Evolutionary conservation across 176 grass and related monocot species (phyloP), one percentile per base, ranked within the genome.

Genomic region (Lolium rigidum): DNA sequence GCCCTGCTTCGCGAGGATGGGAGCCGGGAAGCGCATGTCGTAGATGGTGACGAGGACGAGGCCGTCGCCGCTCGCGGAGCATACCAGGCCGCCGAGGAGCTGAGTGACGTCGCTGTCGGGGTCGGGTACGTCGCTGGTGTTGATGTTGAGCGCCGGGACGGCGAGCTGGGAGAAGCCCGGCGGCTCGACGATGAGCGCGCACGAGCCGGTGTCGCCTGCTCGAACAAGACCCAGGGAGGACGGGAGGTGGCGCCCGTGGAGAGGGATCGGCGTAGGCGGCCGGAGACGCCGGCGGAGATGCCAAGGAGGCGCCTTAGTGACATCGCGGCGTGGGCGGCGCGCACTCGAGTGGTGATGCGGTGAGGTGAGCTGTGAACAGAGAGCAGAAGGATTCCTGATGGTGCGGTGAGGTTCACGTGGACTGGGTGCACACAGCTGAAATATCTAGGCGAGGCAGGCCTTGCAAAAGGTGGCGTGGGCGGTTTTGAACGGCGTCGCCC

Each of bases 161-260:
- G 63, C 4, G 63, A 67, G 63, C 1, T 28, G 0, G 63, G 28
- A 67, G 63, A 9, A 17, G 26, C 28, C 24, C 28, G 63, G 63
- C 3, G 63, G 63, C 63, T 67, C 63, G 63, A 4, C 63, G 26
- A 67, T 67, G 63, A 13, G 28, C 63, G 3, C 63, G 63, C 0
- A 37, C 28, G 63, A 12, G 14, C 14, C 28, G 31, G 6, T 0
- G 13, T 8, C 26, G 31, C 26, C 63, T 67, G 63, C 14, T 67
- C 63, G 63, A 67, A 1, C 63, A 67, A 37, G 63, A 67, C 2
- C 63, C 63, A 67, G 63, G 63, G 63, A 67, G 63, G 63, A 67
- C 63, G 28, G 63, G 63, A 67, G 63, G 0, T 6, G 1, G 63
- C 14, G 15, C 28, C 63, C 26, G 63, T 67, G 26, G 26, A 28